Base-by-base conservation (phyloP, 768 basidiomycete genomes). In the Lentinula lateritia region DNA sequence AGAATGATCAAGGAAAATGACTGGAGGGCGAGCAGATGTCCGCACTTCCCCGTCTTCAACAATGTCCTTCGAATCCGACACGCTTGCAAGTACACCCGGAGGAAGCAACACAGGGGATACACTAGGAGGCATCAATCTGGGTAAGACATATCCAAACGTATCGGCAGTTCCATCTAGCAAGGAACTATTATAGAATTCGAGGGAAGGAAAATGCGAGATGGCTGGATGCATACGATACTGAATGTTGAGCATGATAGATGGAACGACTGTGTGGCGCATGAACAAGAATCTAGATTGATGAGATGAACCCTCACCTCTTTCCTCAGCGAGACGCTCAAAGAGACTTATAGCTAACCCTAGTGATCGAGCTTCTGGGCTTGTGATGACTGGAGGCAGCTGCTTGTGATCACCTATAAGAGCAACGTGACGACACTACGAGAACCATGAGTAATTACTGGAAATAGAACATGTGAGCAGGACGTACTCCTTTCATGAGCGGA, bases 321-420 rank as follows among this genome's bases (percentile, higher is more conserved):
- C 89, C 67, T 89, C 83, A n/a, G 90, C 89, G 58, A 98, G 76
- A 41, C 95, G 79, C 72, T 98, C 95, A 65, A 98, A 98, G 20
- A 98, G 79, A 74, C 90, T 92, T 32, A 85, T 81, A 12, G 86
- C 87, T 16, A 97, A 76, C 1, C 93, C 93, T 16, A 84, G 83
- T 20, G 81, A 73, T 66, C 84, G 80, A 0, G 93, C 95, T 69
- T 92, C 86, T 20, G 80, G 79, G 63, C 90, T 93, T 20, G 84
- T 78, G 61, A 96, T 92, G 63, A 96, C 84, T 0, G 95, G 93
- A 7, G 95, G 93, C 9, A 98, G 79, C 70, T 98, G 95, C 69
- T 96, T 96, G 73, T 98, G 95, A 74, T 98, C 95, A n/a, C 95
- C 95, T 66, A 98, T 95, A 50, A 98, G 83, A 1, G 93, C 85